These are phyloP conservation scores for Oryza brachyantha DNA, from an alignment of 176 grass and related monocot genomes.

Conservation along the genomic window DNA sequence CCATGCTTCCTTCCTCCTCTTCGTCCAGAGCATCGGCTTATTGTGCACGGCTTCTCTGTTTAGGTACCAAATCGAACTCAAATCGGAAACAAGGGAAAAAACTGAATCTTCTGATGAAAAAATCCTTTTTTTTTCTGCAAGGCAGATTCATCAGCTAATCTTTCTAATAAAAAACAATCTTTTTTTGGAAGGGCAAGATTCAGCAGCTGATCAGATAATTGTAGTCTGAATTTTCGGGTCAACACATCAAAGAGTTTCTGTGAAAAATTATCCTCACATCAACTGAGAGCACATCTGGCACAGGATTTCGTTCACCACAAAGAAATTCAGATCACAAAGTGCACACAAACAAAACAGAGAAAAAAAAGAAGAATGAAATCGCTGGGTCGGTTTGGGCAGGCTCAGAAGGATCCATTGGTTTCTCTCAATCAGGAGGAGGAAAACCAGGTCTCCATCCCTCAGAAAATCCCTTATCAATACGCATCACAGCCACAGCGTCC, in stretches of 20 bases:
- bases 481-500: constrained; percentile 44
- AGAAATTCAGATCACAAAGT: background rate
- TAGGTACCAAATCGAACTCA: background rate
- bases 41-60: constrained; percentile 42
- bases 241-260: constrained; percentile 66
- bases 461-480: constrained; percentile 48
- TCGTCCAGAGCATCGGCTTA: constrained; percentile 91
- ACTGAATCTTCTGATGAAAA: background rate
- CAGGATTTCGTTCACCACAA: background rate
- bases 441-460: constrained; percentile 33
- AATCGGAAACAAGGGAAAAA: background rate
- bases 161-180: rapidly evolving
- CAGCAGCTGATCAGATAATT: constrained; percentile 89
- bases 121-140: too few relatives aligned
- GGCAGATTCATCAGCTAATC: constrained; percentile 37
- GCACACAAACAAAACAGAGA: background rate
- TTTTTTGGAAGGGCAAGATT: background rate
- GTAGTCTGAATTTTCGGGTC: constrained; percentile 75
- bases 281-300: constrained; percentile 26
- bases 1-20: constrained; percentile 77
- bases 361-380: background rate
- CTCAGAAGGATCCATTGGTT: constrained; percentile 99
- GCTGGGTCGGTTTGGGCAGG: background rate
- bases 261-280: constrained; percentile 65
- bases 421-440: constrained; percentile 52